Conservation (phyloP, 495 filamentous ascomycete species). For the Penicillium salamii region DNA sequence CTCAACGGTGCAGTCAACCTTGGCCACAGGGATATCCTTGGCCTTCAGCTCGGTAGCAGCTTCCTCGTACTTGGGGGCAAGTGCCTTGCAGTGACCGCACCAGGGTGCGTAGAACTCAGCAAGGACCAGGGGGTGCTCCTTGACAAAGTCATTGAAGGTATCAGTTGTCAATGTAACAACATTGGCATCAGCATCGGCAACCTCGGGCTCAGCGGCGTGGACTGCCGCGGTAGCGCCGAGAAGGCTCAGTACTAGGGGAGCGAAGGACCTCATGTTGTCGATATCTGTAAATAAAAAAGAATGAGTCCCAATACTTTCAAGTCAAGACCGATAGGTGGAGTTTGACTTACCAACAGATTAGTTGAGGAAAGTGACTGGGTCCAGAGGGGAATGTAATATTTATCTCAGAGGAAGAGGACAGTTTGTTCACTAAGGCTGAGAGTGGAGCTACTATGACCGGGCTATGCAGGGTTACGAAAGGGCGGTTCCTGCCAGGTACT, state of each 20-base stretch:
- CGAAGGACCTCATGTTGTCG: slow-evolving; percentile 55
- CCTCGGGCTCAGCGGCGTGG: slow-evolving; percentile 53
- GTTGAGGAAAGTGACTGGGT: slow-evolving; percentile 6
- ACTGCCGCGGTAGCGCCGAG: slow-evolving; percentile 57
- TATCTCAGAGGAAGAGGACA: slow-evolving; percentile 38
- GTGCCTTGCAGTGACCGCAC: slow-evolving; percentile 99
- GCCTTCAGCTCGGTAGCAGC: slow-evolving; percentile 91
- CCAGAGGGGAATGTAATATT: slow-evolving; percentile 12
- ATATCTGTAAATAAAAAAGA: slow-evolving; percentile 4
- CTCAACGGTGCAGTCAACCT: slow-evolving; percentile 97
- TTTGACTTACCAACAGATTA: slow-evolving; percentile 15
- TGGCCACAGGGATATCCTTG: slow-evolving; percentile 88
- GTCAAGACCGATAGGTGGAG: neutral
- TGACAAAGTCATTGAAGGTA: slow-evolving; percentile 81
- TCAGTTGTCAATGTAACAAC: slow-evolving; percentile 82
- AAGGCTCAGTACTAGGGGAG: slow-evolving; percentile 56
- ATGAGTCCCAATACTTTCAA: slow-evolving; percentile 11
- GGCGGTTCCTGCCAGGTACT: neutral
- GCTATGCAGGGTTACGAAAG: slow-evolving; percentile 17
- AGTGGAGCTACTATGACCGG: slow-evolving; percentile 27
- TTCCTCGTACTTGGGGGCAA: slow-evolving; percentile 87
- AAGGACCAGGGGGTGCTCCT: slow-evolving; percentile 81
- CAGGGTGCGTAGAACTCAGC: slow-evolving; percentile 98
- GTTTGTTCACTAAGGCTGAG: slow-evolving; percentile 46
- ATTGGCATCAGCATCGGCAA: slow-evolving; percentile 52